Conservation (phyloP, 1,139 yeast species). For the Yamadazyma buinensis region DNA sequence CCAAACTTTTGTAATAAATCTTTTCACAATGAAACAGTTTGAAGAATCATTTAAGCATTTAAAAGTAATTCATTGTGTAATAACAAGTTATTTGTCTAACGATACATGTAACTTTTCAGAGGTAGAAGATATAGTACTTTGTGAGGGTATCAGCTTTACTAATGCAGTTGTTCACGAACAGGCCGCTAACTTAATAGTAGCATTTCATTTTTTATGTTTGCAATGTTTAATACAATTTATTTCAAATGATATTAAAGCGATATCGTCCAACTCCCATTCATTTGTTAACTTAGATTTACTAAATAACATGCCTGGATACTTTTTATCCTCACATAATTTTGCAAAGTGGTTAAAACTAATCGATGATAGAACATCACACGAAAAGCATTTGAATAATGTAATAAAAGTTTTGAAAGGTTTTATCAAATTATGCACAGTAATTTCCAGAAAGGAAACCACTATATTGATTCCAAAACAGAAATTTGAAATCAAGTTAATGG, state of each 20-base stretch:
- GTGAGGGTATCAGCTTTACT: not conserved
- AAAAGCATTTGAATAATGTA: constrained; percentile 15
- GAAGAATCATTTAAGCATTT: constrained; percentile 15
- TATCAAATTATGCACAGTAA: constrained; percentile 15
- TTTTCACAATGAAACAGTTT: constrained; percentile 22
- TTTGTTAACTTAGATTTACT: constrained; percentile 11
- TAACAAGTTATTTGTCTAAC: not conserved
- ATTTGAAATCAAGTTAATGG: constrained; percentile 4
- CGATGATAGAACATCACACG: not conserved
- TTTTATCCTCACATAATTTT: constrained; percentile 21
- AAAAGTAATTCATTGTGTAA: constrained; percentile 9
- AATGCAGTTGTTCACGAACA: not conserved
- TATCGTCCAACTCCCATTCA: not conserved
- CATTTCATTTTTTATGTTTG: constrained; percentile 29
- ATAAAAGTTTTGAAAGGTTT: constrained; percentile 24
- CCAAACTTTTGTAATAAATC: constrained; percentile 26
- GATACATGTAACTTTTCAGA: not conserved
- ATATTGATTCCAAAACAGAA: not conserved
- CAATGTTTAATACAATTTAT: constrained; percentile 29
- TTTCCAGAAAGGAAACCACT: constrained; percentile 4
- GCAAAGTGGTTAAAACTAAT: constrained; percentile 20
- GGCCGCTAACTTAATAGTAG: constrained; percentile 20
- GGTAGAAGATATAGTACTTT: not conserved
- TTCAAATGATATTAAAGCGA: constrained; percentile 12
- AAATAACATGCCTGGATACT: constrained; percentile 15